A percentile compares a stretch with the other conserved stretches of the same genome.
phyloP scores from a whole-genome alignment of 208 protist species.

The Wallacemonas collosoma region DNA sequence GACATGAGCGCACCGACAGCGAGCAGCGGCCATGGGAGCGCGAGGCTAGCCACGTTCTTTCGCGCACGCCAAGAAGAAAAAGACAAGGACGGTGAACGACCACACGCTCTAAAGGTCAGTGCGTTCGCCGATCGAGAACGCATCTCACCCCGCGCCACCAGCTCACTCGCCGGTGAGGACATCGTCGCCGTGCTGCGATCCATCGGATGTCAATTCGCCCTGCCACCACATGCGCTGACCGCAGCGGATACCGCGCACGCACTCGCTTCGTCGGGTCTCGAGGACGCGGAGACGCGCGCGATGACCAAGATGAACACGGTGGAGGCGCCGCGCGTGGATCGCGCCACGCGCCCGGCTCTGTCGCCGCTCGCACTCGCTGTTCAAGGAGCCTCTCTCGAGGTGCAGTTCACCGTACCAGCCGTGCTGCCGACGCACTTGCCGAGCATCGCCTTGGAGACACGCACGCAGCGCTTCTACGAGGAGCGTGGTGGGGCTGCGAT shows the following conservation, averaged over 20 bases:
- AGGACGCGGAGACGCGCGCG: too few species aligned
- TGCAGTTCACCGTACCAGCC: constrained; percentile 61
- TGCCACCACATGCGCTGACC: constrained; percentile 35
- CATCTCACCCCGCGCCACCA: neutral
- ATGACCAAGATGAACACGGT: neutral
- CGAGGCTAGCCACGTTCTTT: neutral
- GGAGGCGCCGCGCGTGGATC: neutral
- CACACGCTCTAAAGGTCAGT: too few species aligned
- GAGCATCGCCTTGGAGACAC: constrained; percentile 23
- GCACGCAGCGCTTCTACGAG: constrained; percentile 18
- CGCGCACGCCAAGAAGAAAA: neutral
- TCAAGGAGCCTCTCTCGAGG: constrained; percentile 46
- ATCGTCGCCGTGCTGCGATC: constrained; percentile 39
- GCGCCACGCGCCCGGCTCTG: constrained; percentile 16
- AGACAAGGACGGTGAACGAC: neutral
- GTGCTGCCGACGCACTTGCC: constrained; percentile 68
- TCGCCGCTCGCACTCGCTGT: constrained; percentile 24
- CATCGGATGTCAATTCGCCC: constrained; percentile 64
- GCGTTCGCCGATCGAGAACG: neutral
- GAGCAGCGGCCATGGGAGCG: neutral
- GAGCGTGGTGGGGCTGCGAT: neutral
- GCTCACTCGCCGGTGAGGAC: neutral
- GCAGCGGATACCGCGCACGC: too few species aligned
- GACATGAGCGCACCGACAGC: constrained; percentile 1
- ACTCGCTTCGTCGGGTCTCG: too few species aligned